Conservation (phyloP, 768 basidiomycete species). For the Inosperma sp. region DNA sequence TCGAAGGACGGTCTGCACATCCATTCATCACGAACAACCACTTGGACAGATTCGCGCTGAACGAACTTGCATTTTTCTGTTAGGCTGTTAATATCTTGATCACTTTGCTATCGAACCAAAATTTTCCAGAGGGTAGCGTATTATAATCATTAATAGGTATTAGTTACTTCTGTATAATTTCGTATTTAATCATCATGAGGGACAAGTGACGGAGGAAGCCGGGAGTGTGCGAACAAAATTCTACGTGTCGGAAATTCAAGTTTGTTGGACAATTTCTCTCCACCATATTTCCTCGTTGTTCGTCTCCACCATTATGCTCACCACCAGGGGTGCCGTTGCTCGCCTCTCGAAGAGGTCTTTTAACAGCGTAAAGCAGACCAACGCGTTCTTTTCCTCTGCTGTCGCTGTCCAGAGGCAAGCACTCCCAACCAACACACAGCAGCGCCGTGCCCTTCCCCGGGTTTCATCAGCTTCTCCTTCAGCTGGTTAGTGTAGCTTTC, state of each 20-base stretch:
- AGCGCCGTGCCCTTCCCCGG: constrained; percentile 46
- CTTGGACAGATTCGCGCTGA: not conserved
- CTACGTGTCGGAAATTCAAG: constrained; percentile 42
- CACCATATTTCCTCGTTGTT: constrained; percentile 26
- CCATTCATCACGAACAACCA: no score
- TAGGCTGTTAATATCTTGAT: not conserved
- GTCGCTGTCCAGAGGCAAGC: constrained; percentile 53
- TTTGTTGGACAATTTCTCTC: constrained; percentile 20
- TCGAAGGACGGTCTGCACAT: no score
- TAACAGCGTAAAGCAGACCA: constrained; percentile 68
- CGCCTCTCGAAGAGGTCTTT: constrained; percentile 84
- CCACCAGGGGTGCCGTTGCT: constrained; percentile 79
- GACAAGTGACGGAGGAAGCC: constrained; percentile 36
- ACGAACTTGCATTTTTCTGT: not conserved
- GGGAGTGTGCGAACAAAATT: constrained; percentile 48
- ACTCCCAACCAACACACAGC: constrained; percentile 40
- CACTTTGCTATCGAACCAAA: no score
- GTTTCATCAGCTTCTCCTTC: constrained; percentile 45
- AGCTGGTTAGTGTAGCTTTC: constrained; percentile 38
- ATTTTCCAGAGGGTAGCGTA: no score
- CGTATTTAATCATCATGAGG: not conserved
- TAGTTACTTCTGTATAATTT: not conserved
- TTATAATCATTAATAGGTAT: not conserved
- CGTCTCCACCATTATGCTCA: constrained; percentile 63
- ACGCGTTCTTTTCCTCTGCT: constrained; percentile 78